phyloP scores from a whole-genome alignment of 1,139 yeast species.

The Pichia sp. region DNA sequence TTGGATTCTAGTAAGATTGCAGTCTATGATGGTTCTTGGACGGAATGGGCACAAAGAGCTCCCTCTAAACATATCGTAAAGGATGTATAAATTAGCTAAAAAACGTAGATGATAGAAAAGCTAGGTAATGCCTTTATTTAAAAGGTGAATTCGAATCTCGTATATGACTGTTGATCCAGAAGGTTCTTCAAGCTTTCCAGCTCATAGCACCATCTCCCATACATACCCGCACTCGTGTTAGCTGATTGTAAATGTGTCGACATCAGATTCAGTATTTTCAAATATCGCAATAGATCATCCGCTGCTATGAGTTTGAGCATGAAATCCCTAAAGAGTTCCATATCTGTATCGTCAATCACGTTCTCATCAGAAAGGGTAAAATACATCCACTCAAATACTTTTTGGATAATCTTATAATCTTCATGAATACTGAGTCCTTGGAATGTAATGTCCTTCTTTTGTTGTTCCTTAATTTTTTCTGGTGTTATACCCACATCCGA shows the following conservation, averaged over 20 bases:
- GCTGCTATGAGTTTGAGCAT: slow-evolving; percentile 17
- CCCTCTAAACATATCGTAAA: slow-evolving; percentile 23
- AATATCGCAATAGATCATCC: slow-evolving; percentile 9
- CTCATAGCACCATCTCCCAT: slow-evolving; percentile 16
- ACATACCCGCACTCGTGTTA: slow-evolving; percentile 7
- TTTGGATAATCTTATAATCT: slow-evolving; percentile 13
- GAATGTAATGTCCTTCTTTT: slow-evolving; percentile 12
- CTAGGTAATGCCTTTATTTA: slow-evolving; percentile 2
- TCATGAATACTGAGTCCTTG: slow-evolving; percentile 19
- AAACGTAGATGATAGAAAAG: not conserved
- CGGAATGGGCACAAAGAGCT: slow-evolving; percentile 35
- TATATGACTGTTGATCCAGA: slow-evolving; percentile 13
- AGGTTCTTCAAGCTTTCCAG: slow-evolving; percentile 13
- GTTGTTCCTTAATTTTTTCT: slow-evolving; percentile 4
- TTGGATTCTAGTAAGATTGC: slow-evolving; percentile 40
- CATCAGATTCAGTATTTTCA: slow-evolving; percentile 1
- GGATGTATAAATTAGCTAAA: slow-evolving; percentile 14
- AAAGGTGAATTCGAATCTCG: slow-evolving; percentile 18
- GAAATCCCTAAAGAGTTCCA: slow-evolving; percentile 21
- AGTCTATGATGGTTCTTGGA: slow-evolving; percentile 95
- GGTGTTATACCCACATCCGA: slow-evolving; percentile 1
- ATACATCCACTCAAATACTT: slow-evolving; percentile 20
- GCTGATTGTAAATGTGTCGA: slow-evolving; percentile 1
- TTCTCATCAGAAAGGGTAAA: slow-evolving; percentile 14
- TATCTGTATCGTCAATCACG: slow-evolving; percentile 21